phyloP scores from a whole-genome alignment of 2,329 filamentous ascomycete genomes.

The Eutypa lata region DNA sequence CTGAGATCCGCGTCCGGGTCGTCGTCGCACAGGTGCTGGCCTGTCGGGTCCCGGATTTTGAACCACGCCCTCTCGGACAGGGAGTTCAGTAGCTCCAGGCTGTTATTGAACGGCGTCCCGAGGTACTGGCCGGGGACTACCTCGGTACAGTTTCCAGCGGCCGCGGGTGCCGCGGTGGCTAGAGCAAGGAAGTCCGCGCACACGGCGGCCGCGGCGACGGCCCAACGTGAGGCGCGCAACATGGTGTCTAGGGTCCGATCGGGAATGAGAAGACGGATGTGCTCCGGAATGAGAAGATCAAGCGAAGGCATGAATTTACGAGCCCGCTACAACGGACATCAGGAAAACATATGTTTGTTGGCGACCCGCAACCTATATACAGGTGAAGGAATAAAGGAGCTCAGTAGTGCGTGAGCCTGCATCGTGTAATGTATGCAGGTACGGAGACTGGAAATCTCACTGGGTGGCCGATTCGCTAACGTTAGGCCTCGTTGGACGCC shows the following conservation, averaged over 20 bases:
- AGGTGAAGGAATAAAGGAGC: background rate
- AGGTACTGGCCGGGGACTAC: constrained; percentile 1
- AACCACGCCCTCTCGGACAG: constrained; percentile 2
- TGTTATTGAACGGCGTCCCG: constrained; percentile 3
- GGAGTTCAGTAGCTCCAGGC: background rate
- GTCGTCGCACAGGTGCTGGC: constrained; percentile 3
- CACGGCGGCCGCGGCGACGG: background rate
- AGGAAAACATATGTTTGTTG: no score
- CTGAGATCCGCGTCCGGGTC: constrained; percentile 2
- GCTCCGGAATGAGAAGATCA: background rate
- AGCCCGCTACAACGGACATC: no score
- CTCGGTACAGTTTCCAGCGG: background rate
- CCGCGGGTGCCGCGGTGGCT: no score
- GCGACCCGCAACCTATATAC: background rate
- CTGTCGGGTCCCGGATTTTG: constrained; percentile 4
- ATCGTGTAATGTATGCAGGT: background rate
- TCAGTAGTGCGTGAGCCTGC: background rate
- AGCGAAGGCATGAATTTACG: background rate
- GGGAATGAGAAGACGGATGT: background rate
- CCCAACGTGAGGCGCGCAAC: background rate
- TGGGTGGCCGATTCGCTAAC: background rate
- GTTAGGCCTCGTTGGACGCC: background rate
- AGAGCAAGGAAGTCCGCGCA: background rate
- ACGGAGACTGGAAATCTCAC: background rate
- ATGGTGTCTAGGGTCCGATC: background rate